Evolutionary conservation across 2,329 filamentous ascomycete genomes (phyloP).

Genomic region (Trichoderma oligosporum): DNA sequence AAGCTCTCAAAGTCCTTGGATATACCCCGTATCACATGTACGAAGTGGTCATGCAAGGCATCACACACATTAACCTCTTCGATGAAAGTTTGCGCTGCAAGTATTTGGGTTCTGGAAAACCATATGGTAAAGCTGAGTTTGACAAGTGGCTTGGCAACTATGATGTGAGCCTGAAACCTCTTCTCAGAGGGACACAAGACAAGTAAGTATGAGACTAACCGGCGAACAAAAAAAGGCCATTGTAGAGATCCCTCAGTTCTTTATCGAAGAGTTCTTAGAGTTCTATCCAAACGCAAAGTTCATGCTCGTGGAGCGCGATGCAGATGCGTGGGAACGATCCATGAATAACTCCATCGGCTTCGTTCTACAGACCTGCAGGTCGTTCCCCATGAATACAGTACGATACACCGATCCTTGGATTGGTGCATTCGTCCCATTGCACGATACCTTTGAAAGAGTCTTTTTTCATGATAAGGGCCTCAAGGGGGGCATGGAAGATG

Average conservation of each 20-base stretch:
- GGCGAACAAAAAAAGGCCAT: conserved; percentile 9
- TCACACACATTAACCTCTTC: conserved; percentile 27
- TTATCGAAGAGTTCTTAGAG: conserved; percentile 28
- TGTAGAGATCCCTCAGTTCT: conserved; percentile 25
- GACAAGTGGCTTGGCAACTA: conserved; percentile 41
- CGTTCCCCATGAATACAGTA: conserved; percentile 29
- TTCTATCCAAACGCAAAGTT: conserved; percentile 35
- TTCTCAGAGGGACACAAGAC: neutral
- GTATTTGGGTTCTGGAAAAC: conserved; percentile 28
- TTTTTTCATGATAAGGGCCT: conserved; percentile 17
- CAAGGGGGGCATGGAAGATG: neutral
- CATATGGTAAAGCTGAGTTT: conserved; percentile 36
- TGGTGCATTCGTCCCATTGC: conserved; percentile 6
- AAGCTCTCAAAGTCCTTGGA: conserved; percentile 34
- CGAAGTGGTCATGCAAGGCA: conserved; percentile 28
- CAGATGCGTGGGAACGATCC: conserved; percentile 32
- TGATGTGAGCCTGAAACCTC: conserved; percentile 31
- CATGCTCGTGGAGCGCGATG: conserved; percentile 35
- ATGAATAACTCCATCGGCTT: conserved; percentile 27
- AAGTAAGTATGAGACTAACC: neutral
- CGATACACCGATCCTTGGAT: conserved; percentile 26
- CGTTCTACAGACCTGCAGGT: neutral
- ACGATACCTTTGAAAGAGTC: conserved; percentile 12
- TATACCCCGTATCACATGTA: conserved; percentile 38
- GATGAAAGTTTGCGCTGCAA: conserved; percentile 32